Evolutionary conservation across 108 stramenopile species (phyloP).

Genomic region (Tribonema minus): DNA sequence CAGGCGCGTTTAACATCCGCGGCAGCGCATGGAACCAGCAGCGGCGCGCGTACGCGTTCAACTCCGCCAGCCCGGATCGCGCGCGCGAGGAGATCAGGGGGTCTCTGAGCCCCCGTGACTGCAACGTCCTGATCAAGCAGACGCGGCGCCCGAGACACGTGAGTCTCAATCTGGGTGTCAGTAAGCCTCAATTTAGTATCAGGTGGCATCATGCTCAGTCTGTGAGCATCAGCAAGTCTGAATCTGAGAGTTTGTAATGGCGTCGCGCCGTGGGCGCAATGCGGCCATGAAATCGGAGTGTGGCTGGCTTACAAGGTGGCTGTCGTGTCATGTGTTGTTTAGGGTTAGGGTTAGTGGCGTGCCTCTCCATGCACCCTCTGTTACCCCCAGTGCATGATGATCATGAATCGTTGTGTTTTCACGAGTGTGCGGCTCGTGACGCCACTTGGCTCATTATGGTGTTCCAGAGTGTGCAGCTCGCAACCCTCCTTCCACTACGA

Average conservation of each 20-base stretch:
- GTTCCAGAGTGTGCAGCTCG: no score
- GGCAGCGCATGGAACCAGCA: slow-evolving; percentile 21
- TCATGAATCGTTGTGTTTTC: no score
- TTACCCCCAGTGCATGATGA: no score
- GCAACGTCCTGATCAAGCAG: slow-evolving; percentile 3
- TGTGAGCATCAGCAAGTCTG: background rate
- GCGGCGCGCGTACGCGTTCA: background rate
- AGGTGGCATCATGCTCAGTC: background rate
- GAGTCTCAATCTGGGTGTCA: background rate
- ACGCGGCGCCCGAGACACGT: background rate
- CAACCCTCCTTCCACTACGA: no score
- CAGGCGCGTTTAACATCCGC: slow-evolving; percentile 4
- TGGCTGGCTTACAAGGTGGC: no score
- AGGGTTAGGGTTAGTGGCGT: no score
- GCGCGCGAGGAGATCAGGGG: background rate
- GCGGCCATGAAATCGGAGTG: no score
- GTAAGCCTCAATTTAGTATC: background rate
- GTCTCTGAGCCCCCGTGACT: slow-evolving; percentile 1
- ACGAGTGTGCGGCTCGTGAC: no score
- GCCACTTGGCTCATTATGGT: no score
- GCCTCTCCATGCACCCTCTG: no score
- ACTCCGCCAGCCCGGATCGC: background rate
- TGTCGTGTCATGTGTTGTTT: no score
- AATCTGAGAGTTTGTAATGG: background rate
- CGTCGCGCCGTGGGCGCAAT: no score